Conservation (phyloP, 306 rosid genomes). For the Gynostemma pentaphyllum region DNA sequence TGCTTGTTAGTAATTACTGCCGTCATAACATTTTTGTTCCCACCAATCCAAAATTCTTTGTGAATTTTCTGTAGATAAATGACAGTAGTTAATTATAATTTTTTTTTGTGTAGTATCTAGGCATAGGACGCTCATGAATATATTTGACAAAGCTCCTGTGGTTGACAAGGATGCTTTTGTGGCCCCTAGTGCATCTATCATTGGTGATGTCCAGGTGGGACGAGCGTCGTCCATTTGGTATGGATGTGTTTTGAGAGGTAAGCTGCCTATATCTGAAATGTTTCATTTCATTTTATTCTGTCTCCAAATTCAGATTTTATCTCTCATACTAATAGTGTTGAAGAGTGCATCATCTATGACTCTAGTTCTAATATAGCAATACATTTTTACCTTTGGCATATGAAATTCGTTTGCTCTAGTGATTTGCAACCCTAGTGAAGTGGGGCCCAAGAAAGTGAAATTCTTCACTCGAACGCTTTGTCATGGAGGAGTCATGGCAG, state of each 20-base stretch:
- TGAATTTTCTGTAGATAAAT: not conserved
- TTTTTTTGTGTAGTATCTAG: constrained; percentile 47
- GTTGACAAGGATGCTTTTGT: constrained; percentile 82
- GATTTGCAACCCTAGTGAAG: not conserved
- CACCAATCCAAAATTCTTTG: no score
- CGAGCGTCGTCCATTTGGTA: constrained; percentile 83
- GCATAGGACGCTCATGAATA: constrained; percentile 88
- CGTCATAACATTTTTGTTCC: no score
- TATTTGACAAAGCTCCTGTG: constrained; percentile 57
- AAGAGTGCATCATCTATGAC: not conserved
- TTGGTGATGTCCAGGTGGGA: constrained; percentile 71
- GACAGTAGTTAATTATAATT: not conserved
- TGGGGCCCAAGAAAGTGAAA: not conserved
- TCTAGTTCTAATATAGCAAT: not conserved
- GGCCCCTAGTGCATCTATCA: constrained; percentile 81
- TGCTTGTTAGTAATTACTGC: no score
- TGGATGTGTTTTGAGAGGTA: constrained; percentile 93
- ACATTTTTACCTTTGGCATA: not conserved
- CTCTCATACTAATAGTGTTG: not conserved
- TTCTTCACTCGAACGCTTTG: no score
- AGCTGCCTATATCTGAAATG: not conserved
- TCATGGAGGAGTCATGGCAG: no score
- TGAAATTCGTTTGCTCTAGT: not conserved
- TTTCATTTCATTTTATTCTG: not conserved
- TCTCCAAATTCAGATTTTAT: not conserved